Conservation (phyloP, 1,284 basidiomycete genomes). For the Inonotus hispidus region DNA sequence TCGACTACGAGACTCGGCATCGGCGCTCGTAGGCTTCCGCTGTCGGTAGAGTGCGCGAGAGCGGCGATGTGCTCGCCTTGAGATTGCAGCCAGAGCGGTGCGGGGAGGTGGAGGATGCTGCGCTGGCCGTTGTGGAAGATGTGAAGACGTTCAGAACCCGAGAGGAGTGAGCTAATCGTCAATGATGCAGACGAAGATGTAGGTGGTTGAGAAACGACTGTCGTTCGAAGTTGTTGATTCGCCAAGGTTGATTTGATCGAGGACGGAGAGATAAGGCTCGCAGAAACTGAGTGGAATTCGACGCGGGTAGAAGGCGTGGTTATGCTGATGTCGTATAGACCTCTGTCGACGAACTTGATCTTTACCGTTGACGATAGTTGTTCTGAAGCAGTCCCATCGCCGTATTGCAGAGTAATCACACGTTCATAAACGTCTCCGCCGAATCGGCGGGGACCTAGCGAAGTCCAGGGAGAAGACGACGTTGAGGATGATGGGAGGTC, state of each 20-base stretch:
- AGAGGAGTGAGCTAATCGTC: slow-evolving; percentile 45
- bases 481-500: slow-evolving; percentile 39
- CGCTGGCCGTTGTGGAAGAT: slow-evolving; percentile 55
- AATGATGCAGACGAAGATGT: slow-evolving; percentile 32
- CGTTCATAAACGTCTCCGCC: slow-evolving; percentile 67
- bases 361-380: slow-evolving; percentile 36
- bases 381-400: slow-evolving; percentile 33
- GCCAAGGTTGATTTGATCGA: slow-evolving; percentile 47
- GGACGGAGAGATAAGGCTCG: slow-evolving; percentile 46
- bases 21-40: slow-evolving; percentile 46
- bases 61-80: slow-evolving; percentile 48
- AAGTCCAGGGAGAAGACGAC: slow-evolving; percentile 56
- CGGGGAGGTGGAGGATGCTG: slow-evolving; percentile 53
- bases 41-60: slow-evolving; percentile 41
- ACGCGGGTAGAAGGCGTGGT: slow-evolving; percentile 30
- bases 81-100: slow-evolving; percentile 62
- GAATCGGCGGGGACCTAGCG: slow-evolving; percentile 68
- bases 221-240: slow-evolving; percentile 45
- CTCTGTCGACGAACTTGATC: slow-evolving; percentile 38
- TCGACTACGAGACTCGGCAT: slow-evolving; percentile 90
- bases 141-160: slow-evolving; percentile 63
- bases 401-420: slow-evolving; percentile 48
- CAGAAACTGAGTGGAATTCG: slow-evolving; percentile 47
- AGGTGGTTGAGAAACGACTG: slow-evolving; percentile 65
- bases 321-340: slow-evolving; percentile 53